A percentile compares a stretch with the other conserved stretches of the same genome.
phyloP scores from a whole-genome alignment of 2,329 filamentous ascomycete genomes.

The Fusarium sterilihyphosum region DNA sequence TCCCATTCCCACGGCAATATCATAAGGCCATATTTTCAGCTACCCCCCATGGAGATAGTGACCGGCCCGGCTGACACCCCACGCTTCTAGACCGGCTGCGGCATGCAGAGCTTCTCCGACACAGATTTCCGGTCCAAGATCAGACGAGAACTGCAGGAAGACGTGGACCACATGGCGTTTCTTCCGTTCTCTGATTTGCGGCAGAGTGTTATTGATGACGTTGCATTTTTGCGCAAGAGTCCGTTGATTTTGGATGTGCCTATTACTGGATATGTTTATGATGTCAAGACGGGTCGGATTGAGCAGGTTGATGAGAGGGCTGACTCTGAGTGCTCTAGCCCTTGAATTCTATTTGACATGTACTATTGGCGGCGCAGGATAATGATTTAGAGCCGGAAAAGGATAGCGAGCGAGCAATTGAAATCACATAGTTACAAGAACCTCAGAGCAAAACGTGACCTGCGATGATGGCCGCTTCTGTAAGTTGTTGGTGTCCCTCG shows the following conservation, averaged over 20 bases:
- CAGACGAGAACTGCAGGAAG: slow-evolving; percentile 65
- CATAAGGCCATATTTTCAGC: neutral
- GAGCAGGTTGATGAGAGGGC: slow-evolving; percentile 40
- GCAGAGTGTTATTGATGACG: slow-evolving; percentile 72
- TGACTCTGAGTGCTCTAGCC: slow-evolving; percentile 28
- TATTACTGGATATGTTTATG: slow-evolving; percentile 80
- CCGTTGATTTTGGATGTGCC: slow-evolving; percentile 69
- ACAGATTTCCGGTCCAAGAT: slow-evolving; percentile 65
- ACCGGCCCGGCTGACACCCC: slow-evolving; percentile 35
- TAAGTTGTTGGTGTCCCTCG: too few species aligned
- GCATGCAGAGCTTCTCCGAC: slow-evolving; percentile 76
- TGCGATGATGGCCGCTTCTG: too few species aligned
- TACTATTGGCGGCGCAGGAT: too few species aligned
- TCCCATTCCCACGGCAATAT: neutral
- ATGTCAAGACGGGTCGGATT: slow-evolving; percentile 76
- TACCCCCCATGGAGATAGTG: neutral
- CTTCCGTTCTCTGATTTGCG: slow-evolving; percentile 72
- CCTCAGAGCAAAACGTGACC: too few species aligned
- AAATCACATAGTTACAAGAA: too few species aligned
- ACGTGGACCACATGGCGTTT: slow-evolving; percentile 67
- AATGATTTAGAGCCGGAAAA: too few species aligned
- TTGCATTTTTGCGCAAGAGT: slow-evolving; percentile 68
- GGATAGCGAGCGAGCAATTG: too few species aligned
- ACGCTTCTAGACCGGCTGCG: slow-evolving; percentile 50
- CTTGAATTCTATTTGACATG: neutral